Evolutionary conservation across 2,329 filamentous ascomycete genomes (phyloP), one percentile per base, ranked within the genome.

Genomic region (Fusarium sp.): DNA sequence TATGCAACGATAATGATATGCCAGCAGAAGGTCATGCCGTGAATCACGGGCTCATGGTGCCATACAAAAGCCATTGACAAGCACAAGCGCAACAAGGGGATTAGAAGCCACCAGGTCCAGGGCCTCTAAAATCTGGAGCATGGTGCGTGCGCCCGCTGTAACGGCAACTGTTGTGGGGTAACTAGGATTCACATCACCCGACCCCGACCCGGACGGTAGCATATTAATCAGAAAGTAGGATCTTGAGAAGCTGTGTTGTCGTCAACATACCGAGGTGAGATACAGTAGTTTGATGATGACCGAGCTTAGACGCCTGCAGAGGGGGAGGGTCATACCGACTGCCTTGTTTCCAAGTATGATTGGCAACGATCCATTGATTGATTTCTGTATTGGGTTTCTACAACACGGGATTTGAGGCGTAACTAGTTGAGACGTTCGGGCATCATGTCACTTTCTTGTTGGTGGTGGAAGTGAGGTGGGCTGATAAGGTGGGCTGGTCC

Each of bases 121-220:
- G 56, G 39, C 11, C 20, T 41, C 24, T 20, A 44, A 41, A 56
- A 59, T 20, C 41, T 39, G 52, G 62, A 63, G 41, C 48, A 46
- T 43, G 44, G 37, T 56, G 41, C 39, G 45, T 72, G 64, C 71
- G 69, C 68, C 68, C 71, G 67, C 64, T 68, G 54, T 46, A 67
- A 43, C 32, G 55, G 56, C 59, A 66, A 37, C 54, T 67, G 37
- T 68, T 66, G 68, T 71, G 71, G 71, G 70, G 68, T 33, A 33
- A 33, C 13, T 7, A 33, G n/a, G 17, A n/a, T 22, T 56, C 43
- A 19, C 48, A 70, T 68, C 62, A 56, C 56, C 65, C 56, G 54
- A 58, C 46, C 28, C 19, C 53, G 51, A 58, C 46, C 28, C 15
- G 22, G n/a, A 20, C 15, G 33, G 35, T 59, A 61, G 37, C 30